Conservation (phyloP, 1,284 basidiomycete genomes). For the Leccinum olivaceoglutinosum region DNA sequence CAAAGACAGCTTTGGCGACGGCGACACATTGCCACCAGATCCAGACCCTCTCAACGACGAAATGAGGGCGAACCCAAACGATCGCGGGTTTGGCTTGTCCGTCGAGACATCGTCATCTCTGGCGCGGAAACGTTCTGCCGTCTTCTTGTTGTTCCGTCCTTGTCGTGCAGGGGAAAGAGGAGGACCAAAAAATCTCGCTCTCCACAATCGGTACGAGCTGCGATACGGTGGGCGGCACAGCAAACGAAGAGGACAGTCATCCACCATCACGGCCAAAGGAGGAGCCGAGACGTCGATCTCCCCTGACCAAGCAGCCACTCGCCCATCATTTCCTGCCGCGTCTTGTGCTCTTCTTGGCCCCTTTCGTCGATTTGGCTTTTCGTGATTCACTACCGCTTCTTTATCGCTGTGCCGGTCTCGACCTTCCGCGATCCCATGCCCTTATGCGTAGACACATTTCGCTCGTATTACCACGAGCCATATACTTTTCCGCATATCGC, state of each 20-base stretch:
- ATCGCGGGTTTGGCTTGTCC: conserved; percentile 55
- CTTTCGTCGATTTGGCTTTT: conserved; percentile 26
- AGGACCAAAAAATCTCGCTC: conserved; percentile 18
- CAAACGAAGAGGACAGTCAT: conserved; percentile 16
- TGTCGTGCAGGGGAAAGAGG: conserved; percentile 3
- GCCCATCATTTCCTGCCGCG: conserved; percentile 55
- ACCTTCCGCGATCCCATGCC: conserved; percentile 24
- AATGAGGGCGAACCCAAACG: conserved; percentile 68
- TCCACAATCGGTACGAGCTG: conserved; percentile 22
- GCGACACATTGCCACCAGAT: conserved; percentile 1
- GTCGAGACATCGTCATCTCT: neutral
- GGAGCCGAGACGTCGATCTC: conserved; percentile 50
- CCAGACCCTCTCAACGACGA: conserved; percentile 38
- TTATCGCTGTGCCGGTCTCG: conserved; percentile 25
- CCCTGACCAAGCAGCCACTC: conserved; percentile 72
- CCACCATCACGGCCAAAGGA: conserved; percentile 14
- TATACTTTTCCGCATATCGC: too few species aligned
- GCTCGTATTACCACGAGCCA: conserved; percentile 23
- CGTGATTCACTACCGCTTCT: conserved; percentile 11
- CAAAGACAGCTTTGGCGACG: conserved; percentile 11
- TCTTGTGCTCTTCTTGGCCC: conserved; percentile 32
- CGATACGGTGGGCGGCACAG: conserved; percentile 20
- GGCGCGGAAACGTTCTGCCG: conserved; percentile 2
- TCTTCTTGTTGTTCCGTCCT: neutral
- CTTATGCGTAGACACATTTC: conserved; percentile 30